These are phyloP conservation scores for Adansonia grandidieri DNA, from an alignment of 441 rosid genomes.

Conservation along the genomic window DNA sequence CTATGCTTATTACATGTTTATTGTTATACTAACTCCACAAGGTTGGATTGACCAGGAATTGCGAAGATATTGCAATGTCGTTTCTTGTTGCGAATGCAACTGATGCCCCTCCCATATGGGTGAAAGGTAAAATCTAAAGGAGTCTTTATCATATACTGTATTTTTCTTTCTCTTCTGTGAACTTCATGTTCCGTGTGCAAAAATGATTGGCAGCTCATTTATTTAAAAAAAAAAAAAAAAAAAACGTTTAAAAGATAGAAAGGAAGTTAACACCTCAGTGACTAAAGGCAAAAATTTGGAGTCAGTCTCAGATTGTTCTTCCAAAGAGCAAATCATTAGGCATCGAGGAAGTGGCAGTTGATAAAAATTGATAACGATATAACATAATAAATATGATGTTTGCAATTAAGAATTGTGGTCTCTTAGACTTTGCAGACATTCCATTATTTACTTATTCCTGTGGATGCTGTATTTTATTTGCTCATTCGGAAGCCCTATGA, in stretches of 20 bases:
- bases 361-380: background rate
- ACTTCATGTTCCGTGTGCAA: background rate
- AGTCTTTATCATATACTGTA: background rate
- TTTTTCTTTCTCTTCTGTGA: background rate
- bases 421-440: background rate
- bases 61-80: constrained; percentile 98
- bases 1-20: constrained; percentile 22
- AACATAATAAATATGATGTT: background rate
- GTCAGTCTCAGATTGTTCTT: background rate
- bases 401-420: background rate
- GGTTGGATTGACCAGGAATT: constrained; percentile 62
- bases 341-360: background rate
- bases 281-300: background rate
- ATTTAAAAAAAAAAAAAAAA: background rate
- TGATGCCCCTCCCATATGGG: constrained; percentile 91
- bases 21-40: constrained; percentile 30
- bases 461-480: background rate
- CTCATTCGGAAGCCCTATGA: background rate
- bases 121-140: constrained; percentile 59
- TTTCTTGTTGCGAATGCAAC: constrained; percentile 91
- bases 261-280: background rate
- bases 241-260: background rate
- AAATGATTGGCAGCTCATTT: background rate
- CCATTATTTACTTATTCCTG: background rate
- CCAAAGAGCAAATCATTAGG: background rate